These are phyloP conservation scores for Aspergillus ochraceus DNA, from an alignment of 2,329 filamentous ascomycete genomes.

Conservation along the genomic window DNA sequence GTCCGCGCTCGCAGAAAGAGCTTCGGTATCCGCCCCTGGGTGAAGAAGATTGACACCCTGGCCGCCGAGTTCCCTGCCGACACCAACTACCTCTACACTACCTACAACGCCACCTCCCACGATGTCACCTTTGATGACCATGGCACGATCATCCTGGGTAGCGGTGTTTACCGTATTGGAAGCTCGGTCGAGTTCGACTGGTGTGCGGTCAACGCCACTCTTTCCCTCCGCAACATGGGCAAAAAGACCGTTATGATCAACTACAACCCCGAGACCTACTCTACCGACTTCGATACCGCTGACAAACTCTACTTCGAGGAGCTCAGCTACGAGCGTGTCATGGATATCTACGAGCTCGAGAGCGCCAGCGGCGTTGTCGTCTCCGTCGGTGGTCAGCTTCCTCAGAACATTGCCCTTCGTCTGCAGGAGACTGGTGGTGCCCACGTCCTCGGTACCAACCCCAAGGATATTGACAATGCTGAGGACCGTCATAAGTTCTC, in stretches of 20 bases:
- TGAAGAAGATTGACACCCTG: slow-evolving; percentile 97
- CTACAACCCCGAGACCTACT: slow-evolving; percentile 78
- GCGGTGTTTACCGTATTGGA: slow-evolving; percentile 95
- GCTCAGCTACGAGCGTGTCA: slow-evolving; percentile 92
- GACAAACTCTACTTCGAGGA: slow-evolving; percentile 97
- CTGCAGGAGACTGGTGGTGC: slow-evolving; percentile 89
- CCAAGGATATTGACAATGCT: slow-evolving; percentile 93
- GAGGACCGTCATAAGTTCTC: slow-evolving; percentile 99
- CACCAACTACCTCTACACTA: slow-evolving; percentile 96
- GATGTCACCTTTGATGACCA: slow-evolving; percentile 94
- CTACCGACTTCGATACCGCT: slow-evolving; percentile 83
- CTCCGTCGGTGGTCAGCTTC: slow-evolving; percentile 91
- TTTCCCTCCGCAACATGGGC: slow-evolving; percentile 79
- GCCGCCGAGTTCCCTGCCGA: slow-evolving; percentile 94
- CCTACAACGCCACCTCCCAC: slow-evolving; percentile 92
- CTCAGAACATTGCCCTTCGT: slow-evolving; percentile 94
- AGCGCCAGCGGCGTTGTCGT: slow-evolving; percentile 83
- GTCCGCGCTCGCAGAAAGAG: slow-evolving; percentile 80
- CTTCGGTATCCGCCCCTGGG: slow-evolving; percentile 90
- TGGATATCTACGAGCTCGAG: slow-evolving; percentile 98
- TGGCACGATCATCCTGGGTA: slow-evolving; percentile 84
- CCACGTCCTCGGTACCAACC: slow-evolving; percentile 88
- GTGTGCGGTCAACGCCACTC: slow-evolving; percentile 90
- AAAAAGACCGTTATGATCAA: slow-evolving; percentile 99
- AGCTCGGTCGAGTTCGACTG: slow-evolving; percentile 98